A percentile compares a stretch with the other conserved stretches of the same genome.
These are phyloP conservation scores for Suillus decipiens DNA, from an alignment of 768 basidiomycete species.

Conservation along the genomic window DNA sequence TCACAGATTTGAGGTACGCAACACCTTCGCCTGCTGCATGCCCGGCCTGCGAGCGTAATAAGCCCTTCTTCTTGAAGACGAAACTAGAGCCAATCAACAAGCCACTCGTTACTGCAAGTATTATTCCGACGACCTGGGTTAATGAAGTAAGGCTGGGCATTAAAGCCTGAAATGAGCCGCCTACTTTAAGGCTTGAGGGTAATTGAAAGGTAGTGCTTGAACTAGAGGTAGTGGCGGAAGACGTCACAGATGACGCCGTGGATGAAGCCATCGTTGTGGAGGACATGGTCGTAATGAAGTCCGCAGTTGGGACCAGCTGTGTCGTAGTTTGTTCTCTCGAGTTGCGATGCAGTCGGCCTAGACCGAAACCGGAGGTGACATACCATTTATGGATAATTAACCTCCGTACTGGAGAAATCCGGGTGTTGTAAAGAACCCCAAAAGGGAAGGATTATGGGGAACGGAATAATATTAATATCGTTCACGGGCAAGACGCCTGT, in stretches of 20 bases:
- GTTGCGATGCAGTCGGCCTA: constrained; percentile 17
- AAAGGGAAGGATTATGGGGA: constrained; percentile 6
- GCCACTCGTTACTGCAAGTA: constrained; percentile 78
- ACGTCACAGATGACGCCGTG: constrained; percentile 16
- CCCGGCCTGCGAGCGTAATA: constrained; percentile 79
- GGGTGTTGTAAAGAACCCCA: constrained; percentile 6
- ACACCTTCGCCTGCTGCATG: constrained; percentile 83
- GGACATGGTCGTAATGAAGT: constrained; percentile 26
- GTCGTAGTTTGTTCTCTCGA: constrained; percentile 8
- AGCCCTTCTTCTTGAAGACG: constrained; percentile 98
- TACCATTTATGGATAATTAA: constrained; percentile 15
- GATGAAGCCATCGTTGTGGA: constrained; percentile 31
- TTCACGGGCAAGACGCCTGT: constrained; percentile 7
- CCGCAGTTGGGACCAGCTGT: constrained; percentile 12
- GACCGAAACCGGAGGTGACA: constrained; percentile 10
- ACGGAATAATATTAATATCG: constrained; percentile 8
- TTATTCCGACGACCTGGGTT: constrained; percentile 70
- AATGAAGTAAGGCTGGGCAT: background rate
- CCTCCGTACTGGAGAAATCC: background rate
- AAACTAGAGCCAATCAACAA: constrained; percentile 90
- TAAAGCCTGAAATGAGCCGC: constrained; percentile 5
- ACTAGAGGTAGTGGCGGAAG: constrained; percentile 43
- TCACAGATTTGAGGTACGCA: constrained; percentile 90
- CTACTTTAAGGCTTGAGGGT: constrained; percentile 55
- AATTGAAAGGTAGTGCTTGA: constrained; percentile 35